Evolutionary conservation across 768 basidiomycete genomes (phyloP).

Genomic region (Suillus brevipes): DNA sequence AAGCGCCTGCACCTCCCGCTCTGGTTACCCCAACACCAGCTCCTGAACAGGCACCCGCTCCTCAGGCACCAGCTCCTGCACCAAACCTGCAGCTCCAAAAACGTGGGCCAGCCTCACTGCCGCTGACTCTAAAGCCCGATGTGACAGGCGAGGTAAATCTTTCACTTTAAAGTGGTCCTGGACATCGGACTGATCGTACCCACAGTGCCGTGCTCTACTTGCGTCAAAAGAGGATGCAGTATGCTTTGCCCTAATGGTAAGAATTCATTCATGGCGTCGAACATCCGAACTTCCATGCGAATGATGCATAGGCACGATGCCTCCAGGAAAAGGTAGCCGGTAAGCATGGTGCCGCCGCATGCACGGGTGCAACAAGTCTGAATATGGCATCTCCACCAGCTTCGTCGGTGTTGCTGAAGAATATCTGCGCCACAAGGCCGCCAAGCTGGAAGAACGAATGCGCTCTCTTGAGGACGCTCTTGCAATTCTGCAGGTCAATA

Average conservation of each 20-base stretch:
- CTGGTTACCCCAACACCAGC: constrained; percentile 35
- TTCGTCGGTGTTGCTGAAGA: constrained; percentile 55
- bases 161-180: constrained; percentile 7
- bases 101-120: constrained; percentile 95
- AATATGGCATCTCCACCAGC: constrained; percentile 24
- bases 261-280: constrained; percentile 11
- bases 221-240: constrained; percentile 50
- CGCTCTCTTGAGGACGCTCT: constrained; percentile 57
- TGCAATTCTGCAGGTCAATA: constrained; percentile 44
- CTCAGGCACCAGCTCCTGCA: constrained; percentile 35
- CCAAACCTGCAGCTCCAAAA: constrained; percentile 59
- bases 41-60: constrained; percentile 28
- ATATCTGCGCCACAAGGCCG: constrained; percentile 47
- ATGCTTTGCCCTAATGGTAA: constrained; percentile 52
- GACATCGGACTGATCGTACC: constrained; percentile 21
- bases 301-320: constrained; percentile 46
- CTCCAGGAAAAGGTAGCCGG: constrained; percentile 57
- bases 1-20: constrained; percentile 20
- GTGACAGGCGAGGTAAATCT: constrained; percentile 24
- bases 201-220: constrained; percentile 39
- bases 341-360: constrained; percentile 23
- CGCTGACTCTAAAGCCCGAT: constrained; percentile 50
- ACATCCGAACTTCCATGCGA: not conserved
- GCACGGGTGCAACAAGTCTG: not conserved
- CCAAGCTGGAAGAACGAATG: constrained; percentile 50